Base-by-base conservation (phyloP, 192 early-diverging fungal species). In the Coemansia sp. region DNA sequence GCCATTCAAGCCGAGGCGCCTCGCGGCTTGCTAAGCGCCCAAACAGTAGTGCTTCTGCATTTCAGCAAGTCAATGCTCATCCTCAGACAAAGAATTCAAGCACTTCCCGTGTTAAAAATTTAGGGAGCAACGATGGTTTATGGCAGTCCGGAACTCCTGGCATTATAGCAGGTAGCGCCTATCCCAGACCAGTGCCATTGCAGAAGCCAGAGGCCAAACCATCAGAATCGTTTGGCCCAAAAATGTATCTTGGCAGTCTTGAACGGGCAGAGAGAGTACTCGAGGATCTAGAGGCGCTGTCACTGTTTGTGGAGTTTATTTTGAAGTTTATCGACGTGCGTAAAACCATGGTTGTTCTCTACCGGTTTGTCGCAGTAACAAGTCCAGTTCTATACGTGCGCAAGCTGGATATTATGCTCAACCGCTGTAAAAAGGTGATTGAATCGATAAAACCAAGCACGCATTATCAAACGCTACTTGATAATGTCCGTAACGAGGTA, bases 321-420 rank as follows among this genome's bases (percentile, higher is more conserved):
- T 50, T 41, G 26, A 73, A 69, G 66, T 77, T 83, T 40, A 57
- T 83, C 56, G 75, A 83, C 64, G 72, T 83, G 52, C 80, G 80
- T 63, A 75, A 72, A 59, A 77, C 75, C 18, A 77, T 83, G 80
- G 66, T 77, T 13, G 75, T 83, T 44, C 69, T 83, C 4, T 83
- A 83, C 45, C 75, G 81, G 43, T 76, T 83, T 37, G 53, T 77
- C 21, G 81, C 81, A 3, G 70, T 72, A 19, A 83, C 81, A 1
- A 75, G 81, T 0, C 81, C 81, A 15, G 75, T 77, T n/a, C 67
- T 83, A 13, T 67, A 83, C 56, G 56, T 58, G 16, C 64, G 52
- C 32, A 72, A 69, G 56, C 72, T 83, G 39, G 47, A 54, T 19
- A 61, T 69, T 19, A 73, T 83, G 58, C 72, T 83, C 26, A 60